Conservation (phyloP, 345 rosid species). For the Lepidium aucheri region DNA sequence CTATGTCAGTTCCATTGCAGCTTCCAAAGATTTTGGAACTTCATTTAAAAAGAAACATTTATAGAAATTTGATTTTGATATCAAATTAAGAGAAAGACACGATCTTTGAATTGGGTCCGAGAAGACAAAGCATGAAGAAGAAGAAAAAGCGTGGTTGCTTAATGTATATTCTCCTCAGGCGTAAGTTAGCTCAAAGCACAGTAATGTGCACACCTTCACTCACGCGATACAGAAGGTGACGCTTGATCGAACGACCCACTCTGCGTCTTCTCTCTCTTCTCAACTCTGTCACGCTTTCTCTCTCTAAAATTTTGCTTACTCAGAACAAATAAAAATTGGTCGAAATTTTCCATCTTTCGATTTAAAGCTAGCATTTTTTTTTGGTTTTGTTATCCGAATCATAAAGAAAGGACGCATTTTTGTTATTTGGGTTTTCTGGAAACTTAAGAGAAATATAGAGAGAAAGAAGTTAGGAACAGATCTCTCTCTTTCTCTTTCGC, state of each 20-base stretch:
- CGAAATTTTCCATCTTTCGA: not conserved
- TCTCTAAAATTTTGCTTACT: conserved; percentile 14
- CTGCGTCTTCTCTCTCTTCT: conserved; percentile 20
- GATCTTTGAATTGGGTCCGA: conserved; percentile 11
- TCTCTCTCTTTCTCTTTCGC: conserved; percentile 13
- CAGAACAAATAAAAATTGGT: not conserved
- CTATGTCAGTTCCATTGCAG: not conserved
- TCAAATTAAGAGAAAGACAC: not conserved
- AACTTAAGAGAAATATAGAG: conserved; percentile 20
- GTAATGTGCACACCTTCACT: conserved; percentile 4
- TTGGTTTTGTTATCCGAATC: not conserved
- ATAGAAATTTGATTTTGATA: not conserved
- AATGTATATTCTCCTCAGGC: not conserved
- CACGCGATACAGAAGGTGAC: conserved; percentile 29
- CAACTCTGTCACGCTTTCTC: conserved; percentile 26
- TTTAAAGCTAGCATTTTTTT: not conserved
- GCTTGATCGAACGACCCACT: conserved; percentile 18
- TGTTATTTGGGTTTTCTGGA: not conserved
- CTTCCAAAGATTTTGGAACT: not conserved
- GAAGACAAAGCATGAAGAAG: conserved; percentile 11
- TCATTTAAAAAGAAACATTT: not conserved
- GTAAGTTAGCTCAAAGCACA: conserved; percentile 19
- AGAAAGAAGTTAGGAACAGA: conserved; percentile 30
- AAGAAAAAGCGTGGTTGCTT: conserved; percentile 1
- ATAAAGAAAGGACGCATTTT: not conserved